A percentile compares a stretch with the other conserved stretches of the same genome.
These are phyloP conservation scores for Echium plantagineum DNA, from an alignment of 257 asterid species.

Conservation along the genomic window DNA sequence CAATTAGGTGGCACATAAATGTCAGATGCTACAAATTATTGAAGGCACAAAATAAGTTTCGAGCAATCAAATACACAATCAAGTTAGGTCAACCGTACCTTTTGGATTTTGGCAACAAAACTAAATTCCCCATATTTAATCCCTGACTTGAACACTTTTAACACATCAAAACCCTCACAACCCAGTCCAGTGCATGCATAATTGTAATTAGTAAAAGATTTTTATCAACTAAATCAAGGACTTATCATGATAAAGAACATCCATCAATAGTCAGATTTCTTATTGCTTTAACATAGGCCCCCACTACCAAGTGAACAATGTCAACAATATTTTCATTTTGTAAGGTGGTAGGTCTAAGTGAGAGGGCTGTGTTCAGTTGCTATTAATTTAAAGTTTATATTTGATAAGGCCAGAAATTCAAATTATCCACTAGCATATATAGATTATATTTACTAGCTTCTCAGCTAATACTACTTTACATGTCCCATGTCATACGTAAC, in stretches of 20 bases:
- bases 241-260: not conserved
- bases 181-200: not conserved
- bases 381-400: not conserved
- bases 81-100: not conserved
- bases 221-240: not conserved
- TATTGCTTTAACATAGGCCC: not conserved
- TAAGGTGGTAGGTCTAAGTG: not conserved
- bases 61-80: not conserved
- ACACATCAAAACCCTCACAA: not conserved
- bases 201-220: not conserved
- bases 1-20: too few relatives aligned
- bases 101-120: not conserved
- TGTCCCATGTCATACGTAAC: not conserved
- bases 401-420: not conserved
- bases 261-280: not conserved
- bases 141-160: too few relatives aligned
- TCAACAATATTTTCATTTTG: slow-evolving; percentile 3
- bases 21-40: too few relatives aligned
- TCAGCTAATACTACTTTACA: not conserved
- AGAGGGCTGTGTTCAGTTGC: not conserved
- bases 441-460: not conserved
- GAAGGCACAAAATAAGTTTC: not conserved
- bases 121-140: not conserved
- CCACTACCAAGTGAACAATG: slow-evolving; percentile 3
- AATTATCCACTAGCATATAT: not conserved